Evolutionary conservation across 495 filamentous ascomycete genomes (phyloP).

Genomic region (Daldinia grandis): DNA sequence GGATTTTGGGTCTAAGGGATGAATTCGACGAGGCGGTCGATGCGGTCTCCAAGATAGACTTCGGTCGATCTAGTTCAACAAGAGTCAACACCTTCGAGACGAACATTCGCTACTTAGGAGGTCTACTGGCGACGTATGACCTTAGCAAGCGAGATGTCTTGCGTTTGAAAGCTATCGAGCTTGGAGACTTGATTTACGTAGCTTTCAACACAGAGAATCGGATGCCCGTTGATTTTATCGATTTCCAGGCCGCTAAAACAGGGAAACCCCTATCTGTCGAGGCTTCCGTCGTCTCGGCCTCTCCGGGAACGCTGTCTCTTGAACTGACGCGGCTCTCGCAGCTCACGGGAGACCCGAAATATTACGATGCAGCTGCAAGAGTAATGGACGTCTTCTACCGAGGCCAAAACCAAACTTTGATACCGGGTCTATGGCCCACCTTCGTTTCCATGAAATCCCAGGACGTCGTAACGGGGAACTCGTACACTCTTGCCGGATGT

Average conservation of each 20-base stretch:
- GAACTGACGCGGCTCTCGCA: slow-evolving; percentile 90
- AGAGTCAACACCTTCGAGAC: slow-evolving; percentile 82
- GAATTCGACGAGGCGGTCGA: slow-evolving; percentile 86
- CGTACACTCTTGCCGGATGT: slow-evolving; percentile 76
- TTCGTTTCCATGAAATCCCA: slow-evolving; percentile 67
- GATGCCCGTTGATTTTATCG: slow-evolving; percentile 75
- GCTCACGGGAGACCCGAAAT: slow-evolving; percentile 83
- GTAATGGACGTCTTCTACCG: slow-evolving; percentile 80
- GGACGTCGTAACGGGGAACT: slow-evolving; percentile 48
- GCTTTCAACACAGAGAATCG: slow-evolving; percentile 89
- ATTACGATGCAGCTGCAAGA: slow-evolving; percentile 87
- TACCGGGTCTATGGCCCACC: slow-evolving; percentile 87
- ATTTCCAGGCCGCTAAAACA: slow-evolving; percentile 59
- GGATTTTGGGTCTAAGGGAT: slow-evolving; percentile 87
- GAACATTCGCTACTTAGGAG: slow-evolving; percentile 83
- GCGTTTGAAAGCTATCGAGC: slow-evolving; percentile 80
- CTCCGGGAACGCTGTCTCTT: slow-evolving; percentile 68
- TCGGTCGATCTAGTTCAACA: slow-evolving; percentile 65
- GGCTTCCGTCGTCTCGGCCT: slow-evolving; percentile 45
- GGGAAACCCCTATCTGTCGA: slow-evolving; percentile 48
- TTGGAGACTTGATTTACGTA: slow-evolving; percentile 83
- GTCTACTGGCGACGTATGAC: slow-evolving; percentile 80
- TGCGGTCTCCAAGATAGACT: slow-evolving; percentile 79
- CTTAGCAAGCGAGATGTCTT: slow-evolving; percentile 75
- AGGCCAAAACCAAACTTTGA: slow-evolving; percentile 69